These are phyloP conservation scores for Cornus florida DNA, from an alignment of 148 eudicot genomes.

Conservation along the genomic window DNA sequence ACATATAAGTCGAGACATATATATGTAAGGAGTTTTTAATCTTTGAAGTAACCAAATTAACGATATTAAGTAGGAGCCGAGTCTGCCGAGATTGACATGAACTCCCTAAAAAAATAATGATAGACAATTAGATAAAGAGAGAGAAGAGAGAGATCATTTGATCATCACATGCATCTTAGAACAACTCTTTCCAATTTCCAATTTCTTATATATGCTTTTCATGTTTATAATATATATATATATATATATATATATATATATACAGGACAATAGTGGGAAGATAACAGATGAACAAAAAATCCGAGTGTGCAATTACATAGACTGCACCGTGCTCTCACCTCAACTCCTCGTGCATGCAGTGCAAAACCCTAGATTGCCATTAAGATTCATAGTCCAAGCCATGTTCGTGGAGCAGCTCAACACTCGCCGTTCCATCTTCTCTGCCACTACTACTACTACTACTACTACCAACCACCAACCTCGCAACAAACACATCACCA, in stretches of 20 bases:
- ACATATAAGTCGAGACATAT: too few species aligned
- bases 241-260: neutral
- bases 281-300: conserved; percentile 62
- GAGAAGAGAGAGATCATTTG: too few species aligned
- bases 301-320: conserved; percentile 68
- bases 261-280: conserved; percentile 53
- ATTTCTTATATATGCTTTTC: too few species aligned
- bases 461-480: neutral
- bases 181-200: too few species aligned
- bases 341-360: conserved; percentile 71
- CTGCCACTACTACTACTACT: conserved; percentile 16
- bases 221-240: too few species aligned
- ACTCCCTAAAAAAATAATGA: too few species aligned
- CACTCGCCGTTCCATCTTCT: conserved; percentile 71
- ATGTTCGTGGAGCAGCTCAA: conserved; percentile 84
- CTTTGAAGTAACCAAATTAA: too few species aligned
- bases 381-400: conserved; percentile 81
- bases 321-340: conserved; percentile 68
- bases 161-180: too few species aligned
- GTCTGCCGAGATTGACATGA: too few species aligned
- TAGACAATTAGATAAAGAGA: too few species aligned
- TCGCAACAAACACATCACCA: conserved; percentile 12
- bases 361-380: conserved; percentile 81
- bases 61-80: too few species aligned
- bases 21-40: too few species aligned